A percentile compares a stretch with the other conserved stretches of the same genome.
Conservation (phyloP, 2,329 filamentous ascomycete species). For the Tolypocladium nubicola region DNA sequence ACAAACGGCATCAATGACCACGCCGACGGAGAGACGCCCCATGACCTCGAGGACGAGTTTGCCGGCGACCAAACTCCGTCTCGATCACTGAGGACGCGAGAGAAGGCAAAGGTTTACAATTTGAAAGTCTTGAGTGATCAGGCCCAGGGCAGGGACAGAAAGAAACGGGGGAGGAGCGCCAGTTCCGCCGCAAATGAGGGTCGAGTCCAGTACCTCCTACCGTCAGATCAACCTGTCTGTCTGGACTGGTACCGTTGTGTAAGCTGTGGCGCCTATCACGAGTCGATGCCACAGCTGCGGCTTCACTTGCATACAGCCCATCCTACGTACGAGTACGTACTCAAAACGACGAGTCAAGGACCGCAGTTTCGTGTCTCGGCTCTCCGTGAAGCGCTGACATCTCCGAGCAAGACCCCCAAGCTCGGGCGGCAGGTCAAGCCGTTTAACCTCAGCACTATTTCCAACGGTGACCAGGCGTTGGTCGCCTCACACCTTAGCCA, state of each 20-base stretch:
- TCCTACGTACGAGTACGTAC: conserved; percentile 31
- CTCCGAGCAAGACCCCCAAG: conserved; percentile 27
- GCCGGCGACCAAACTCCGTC: conserved; percentile 40
- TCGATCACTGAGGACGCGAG: conserved; percentile 37
- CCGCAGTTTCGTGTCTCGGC: conserved; percentile 29
- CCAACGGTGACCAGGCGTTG: conserved; percentile 37
- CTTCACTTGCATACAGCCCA: conserved; percentile 37
- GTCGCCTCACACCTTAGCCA: conserved; percentile 29
- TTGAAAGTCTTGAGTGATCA: conserved; percentile 48
- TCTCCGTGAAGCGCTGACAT: conserved; percentile 13
- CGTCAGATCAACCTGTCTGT: conserved; percentile 30
- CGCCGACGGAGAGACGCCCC: conserved; percentile 17
- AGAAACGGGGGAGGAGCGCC: conserved; percentile 20
- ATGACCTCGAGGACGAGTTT: conserved; percentile 32
- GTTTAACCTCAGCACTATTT: conserved; percentile 33
- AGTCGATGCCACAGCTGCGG: conserved; percentile 36
- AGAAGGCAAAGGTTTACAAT: conserved; percentile 44
- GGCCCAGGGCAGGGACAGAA: conserved; percentile 41
- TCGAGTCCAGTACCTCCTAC: conserved; percentile 34
- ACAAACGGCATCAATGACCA: conserved; percentile 9
- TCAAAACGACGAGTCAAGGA: conserved; percentile 23
- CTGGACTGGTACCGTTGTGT: conserved; percentile 42
- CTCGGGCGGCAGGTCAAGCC: conserved; percentile 30
- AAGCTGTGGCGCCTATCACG: conserved; percentile 35
- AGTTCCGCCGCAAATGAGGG: conserved; percentile 22